A percentile compares a stretch with the other conserved stretches of the same genome.
Conservation (phyloP, 805 yeast species). For the Suhomyces pyralidae region DNA sequence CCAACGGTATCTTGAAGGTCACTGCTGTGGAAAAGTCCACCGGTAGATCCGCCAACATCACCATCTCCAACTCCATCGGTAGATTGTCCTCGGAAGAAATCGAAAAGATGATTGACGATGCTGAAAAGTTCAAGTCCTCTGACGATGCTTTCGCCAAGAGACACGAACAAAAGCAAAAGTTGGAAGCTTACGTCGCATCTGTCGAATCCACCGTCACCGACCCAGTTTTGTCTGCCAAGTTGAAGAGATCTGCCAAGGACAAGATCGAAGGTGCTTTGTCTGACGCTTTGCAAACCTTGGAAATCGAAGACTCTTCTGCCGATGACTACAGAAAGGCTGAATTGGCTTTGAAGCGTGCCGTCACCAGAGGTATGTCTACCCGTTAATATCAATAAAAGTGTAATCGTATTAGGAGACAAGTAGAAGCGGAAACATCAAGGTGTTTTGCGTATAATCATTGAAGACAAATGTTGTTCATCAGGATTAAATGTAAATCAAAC, state of each 20-base stretch:
- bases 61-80: conserved; percentile 50
- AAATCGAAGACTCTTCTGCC: conserved; percentile 92
- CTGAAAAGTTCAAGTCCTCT: conserved; percentile 80
- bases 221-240: conserved; percentile 96
- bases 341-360: conserved; percentile 98
- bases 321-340: conserved; percentile 99
- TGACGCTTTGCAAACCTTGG: conserved; percentile 96
- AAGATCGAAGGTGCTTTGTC: conserved; percentile 97
- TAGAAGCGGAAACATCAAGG: too few species aligned
- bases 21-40: conserved; percentile 50
- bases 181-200: conserved; percentile 90
- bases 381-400: conserved; percentile 52
- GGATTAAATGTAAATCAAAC: too few species aligned
- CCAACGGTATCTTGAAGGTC: conserved; percentile 50
- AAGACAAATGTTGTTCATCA: too few species aligned
- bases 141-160: conserved; percentile 99
- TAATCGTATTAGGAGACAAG: too few species aligned
- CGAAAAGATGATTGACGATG: conserved; percentile 48
- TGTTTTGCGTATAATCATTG: too few species aligned
- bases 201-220: conserved; percentile 96
- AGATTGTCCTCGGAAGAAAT: conserved; percentile 49
- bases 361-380: conserved; percentile 98
- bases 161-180: conserved; percentile 98
- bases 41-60: conserved; percentile 49
- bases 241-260: conserved; percentile 96